Conservation (phyloP, 257 asterid species). For the Nicotiana knightiana region DNA sequence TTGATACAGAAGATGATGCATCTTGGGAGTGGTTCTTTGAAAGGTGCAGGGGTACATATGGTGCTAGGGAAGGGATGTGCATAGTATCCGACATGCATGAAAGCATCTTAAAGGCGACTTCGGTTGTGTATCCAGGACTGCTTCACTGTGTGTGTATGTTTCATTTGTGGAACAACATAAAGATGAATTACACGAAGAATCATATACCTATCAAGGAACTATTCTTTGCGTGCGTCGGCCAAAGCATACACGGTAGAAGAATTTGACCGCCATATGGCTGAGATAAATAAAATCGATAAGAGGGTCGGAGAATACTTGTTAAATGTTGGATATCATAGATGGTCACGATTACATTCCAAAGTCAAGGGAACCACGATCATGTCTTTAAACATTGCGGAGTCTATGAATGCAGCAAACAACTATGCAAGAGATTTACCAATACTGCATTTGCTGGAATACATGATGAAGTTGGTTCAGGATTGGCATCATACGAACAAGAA, state of each 20-base stretch:
- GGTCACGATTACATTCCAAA: neutral
- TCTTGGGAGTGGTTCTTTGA: conserved; percentile 3
- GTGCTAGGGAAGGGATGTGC: neutral
- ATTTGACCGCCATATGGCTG: conserved; percentile 4
- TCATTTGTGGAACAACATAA: neutral
- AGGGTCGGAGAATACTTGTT: neutral
- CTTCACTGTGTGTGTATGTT: neutral
- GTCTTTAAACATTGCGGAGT: neutral
- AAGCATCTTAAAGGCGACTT: neutral
- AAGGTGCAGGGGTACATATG: neutral
- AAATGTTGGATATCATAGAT: neutral
- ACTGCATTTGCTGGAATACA: neutral
- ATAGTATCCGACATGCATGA: neutral
- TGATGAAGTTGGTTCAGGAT: neutral
- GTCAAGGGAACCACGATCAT: neutral
- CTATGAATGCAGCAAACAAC: neutral
- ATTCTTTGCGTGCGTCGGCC: neutral
- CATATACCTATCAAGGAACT: neutral
- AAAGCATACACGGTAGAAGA: neutral
- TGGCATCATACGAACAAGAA: neutral
- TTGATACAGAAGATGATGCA: neutral
- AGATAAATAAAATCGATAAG: neutral
- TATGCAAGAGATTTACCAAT: neutral
- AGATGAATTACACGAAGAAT: neutral
- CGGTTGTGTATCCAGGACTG: neutral